Conservation (phyloP, 75 land plant genomes). For the Chamaecyparis obtusa region DNA sequence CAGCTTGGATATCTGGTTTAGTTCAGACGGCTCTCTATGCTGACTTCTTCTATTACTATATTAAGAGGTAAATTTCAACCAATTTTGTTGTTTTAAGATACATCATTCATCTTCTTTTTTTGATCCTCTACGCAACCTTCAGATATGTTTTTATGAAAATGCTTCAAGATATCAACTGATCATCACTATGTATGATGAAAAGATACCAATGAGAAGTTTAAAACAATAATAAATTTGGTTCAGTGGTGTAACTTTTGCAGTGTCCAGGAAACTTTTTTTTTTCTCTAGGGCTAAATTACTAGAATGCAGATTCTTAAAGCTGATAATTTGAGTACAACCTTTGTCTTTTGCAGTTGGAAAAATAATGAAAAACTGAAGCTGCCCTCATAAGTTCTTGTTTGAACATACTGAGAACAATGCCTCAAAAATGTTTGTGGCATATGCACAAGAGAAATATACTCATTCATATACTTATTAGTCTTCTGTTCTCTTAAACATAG, state of each 20-base stretch:
- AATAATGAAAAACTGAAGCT: slow-evolving; percentile 80
- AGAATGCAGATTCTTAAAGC: background rate
- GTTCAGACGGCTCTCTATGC: slow-evolving; percentile 84
- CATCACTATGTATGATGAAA: background rate
- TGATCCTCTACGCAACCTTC: background rate
- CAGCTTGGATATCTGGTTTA: slow-evolving; percentile 86
- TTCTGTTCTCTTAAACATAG: background rate
- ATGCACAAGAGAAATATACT: background rate
- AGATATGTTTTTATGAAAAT: background rate
- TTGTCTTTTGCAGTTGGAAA: slow-evolving; percentile 72
- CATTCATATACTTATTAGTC: background rate
- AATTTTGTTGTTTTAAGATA: background rate
- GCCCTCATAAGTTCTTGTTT: slow-evolving; percentile 54
- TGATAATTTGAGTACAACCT: slow-evolving; percentile 10
- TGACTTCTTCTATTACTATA: slow-evolving; percentile 88
- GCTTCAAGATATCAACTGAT: background rate
- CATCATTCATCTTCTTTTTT: background rate
- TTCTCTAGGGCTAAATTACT: background rate
- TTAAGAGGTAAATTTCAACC: slow-evolving; percentile 49
- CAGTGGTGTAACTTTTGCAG: background rate
- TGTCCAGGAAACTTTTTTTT: background rate
- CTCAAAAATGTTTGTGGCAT: background rate
- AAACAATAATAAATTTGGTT: background rate
- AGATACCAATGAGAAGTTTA: background rate
- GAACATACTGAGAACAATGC: background rate